These are phyloP conservation scores for Bidens hawaiensis DNA, from an alignment of 140 eudicot species.

Conservation along the genomic window DNA sequence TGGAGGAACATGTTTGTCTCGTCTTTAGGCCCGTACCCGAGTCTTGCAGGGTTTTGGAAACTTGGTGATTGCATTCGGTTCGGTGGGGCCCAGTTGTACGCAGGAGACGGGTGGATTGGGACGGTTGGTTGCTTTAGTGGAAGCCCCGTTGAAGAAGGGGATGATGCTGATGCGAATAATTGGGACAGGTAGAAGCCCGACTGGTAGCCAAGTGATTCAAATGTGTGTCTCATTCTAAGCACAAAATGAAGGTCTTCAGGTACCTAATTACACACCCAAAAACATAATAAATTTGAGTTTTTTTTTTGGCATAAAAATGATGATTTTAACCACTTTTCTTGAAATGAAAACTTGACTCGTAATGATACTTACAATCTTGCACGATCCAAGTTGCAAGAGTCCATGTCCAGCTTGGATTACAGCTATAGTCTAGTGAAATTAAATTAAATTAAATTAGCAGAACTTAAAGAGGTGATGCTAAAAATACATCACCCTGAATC, in stretches of 20 bases:
- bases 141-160: slow-evolving; percentile 40
- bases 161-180: slow-evolving; percentile 71
- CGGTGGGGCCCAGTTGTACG: slow-evolving; percentile 72
- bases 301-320: not conserved
- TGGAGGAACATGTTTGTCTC: slow-evolving; percentile 82
- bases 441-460: not conserved
- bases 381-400: slow-evolving; percentile 92
- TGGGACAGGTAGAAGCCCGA: slow-evolving; percentile 91
- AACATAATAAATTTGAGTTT: not conserved
- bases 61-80: slow-evolving; percentile 39
- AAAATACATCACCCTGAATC: too few species aligned
- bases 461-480: not conserved
- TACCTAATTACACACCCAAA: slow-evolving; percentile 44
- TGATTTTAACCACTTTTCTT: not conserved
- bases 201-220: slow-evolving; percentile 90
- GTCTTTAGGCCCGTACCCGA: slow-evolving; percentile 62
- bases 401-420: slow-evolving; percentile 99
- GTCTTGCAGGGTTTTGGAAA: slow-evolving; percentile 55
- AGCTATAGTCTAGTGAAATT: slow-evolving; percentile 72
- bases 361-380: slow-evolving; percentile 79
- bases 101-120: slow-evolving; percentile 55
- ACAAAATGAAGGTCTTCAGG: slow-evolving; percentile 98
- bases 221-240: slow-evolving; percentile 96
- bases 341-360: not conserved
- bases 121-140: slow-evolving; percentile 57